Percentiles rank a stretch among this genome's conserved stretches.
Conservation (phyloP, 163 green algal species). For the Scenedesmus sp. region DNA sequence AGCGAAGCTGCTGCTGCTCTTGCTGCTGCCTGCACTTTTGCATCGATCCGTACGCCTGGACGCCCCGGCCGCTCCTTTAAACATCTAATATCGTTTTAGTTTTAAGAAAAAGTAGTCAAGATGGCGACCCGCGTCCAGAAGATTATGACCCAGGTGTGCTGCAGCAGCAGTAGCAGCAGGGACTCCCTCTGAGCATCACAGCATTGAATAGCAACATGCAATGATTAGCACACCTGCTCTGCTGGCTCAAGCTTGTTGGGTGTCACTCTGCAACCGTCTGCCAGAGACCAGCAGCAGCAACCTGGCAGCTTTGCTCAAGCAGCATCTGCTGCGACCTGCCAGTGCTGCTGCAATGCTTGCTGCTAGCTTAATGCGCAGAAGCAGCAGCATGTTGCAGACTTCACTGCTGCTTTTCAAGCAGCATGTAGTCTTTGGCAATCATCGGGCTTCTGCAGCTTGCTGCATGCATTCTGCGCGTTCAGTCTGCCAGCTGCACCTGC, state of each 20-base stretch:
- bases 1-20: neutral
- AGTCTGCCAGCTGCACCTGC: no score
- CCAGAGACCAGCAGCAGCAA: neutral
- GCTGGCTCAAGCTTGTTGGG: neutral
- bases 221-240: no score
- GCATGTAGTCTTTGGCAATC: no score
- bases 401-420: neutral
- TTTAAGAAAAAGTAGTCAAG: neutral
- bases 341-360: neutral
- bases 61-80: neutral
- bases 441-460: no score
- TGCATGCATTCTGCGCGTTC: no score
- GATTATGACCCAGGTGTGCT: conserved; percentile 89
- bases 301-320: neutral
- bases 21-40: neutral
- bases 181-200: neutral
- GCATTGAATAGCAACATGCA: neutral
- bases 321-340: neutral
- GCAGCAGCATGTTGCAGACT: neutral
- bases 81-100: neutral
- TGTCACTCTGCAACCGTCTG: neutral
- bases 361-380: neutral
- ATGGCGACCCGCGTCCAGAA: conserved; percentile 86
- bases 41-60: neutral
- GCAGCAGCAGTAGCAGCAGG: neutral